A percentile compares a stretch with the other conserved stretches of the same genome.
Evolutionary conservation across 768 basidiomycete species (phyloP).

Genomic region (Podaxis sp.): DNA sequence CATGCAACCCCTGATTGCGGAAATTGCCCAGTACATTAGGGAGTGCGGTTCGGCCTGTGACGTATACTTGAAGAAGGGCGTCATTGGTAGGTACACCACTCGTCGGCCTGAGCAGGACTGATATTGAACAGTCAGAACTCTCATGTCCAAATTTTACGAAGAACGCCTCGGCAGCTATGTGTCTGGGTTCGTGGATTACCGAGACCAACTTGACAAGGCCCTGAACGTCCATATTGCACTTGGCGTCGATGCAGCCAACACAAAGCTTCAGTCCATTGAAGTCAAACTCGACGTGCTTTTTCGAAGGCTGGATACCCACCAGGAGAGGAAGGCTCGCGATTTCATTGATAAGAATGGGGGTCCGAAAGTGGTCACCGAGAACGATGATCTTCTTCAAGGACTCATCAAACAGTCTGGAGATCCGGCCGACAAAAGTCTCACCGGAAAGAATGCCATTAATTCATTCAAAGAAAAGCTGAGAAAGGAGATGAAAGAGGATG

Average conservation of each 20-base stretch:
- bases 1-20: slow-evolving; percentile 26
- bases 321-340: slow-evolving; percentile 35
- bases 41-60: slow-evolving; percentile 46
- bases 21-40: slow-evolving; percentile 40
- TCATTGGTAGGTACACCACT: slow-evolving; percentile 30
- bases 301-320: slow-evolving; percentile 36
- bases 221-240: slow-evolving; percentile 38
- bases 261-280: slow-evolving; percentile 24
- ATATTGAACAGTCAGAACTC: too few species aligned
- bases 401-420: slow-evolving; percentile 32
- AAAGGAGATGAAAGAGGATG: slow-evolving; percentile 36
- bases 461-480: slow-evolving; percentile 26
- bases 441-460: not conserved
- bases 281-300: slow-evolving; percentile 36
- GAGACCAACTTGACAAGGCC: slow-evolving; percentile 18
- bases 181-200: too few species aligned
- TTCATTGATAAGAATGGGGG: slow-evolving; percentile 42
- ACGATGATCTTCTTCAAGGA: slow-evolving; percentile 31
- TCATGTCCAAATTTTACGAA: too few species aligned
- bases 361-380: slow-evolving; percentile 29
- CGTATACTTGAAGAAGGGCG: slow-evolving; percentile 41
- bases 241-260: slow-evolving; percentile 34
- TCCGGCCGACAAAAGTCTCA: slow-evolving; percentile 19
- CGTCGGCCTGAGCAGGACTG: not conserved
- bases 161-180: too few species aligned